These are phyloP conservation scores for Kockovaella imperatae DNA, from an alignment of 768 basidiomycete genomes.

Conservation along the genomic window DNA sequence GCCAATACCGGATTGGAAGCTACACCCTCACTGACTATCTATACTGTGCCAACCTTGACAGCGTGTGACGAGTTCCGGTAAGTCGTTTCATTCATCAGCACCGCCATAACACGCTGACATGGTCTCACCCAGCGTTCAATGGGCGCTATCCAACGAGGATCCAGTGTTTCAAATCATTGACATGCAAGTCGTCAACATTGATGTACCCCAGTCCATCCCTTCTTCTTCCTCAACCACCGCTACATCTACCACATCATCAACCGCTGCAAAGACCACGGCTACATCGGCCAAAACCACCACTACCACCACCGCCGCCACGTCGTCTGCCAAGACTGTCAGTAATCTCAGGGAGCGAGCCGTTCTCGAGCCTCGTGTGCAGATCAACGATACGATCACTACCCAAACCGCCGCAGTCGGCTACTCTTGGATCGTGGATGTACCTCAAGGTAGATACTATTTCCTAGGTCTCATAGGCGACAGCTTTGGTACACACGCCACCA, in stretches of 20 bases:
- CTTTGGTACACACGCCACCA: background rate
- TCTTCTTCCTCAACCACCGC: slow-evolving; percentile 6
- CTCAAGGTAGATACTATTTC: background rate
- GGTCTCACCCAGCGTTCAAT: slow-evolving; percentile 2
- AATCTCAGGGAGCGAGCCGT: background rate
- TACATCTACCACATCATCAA: slow-evolving; percentile 7
- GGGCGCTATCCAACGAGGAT: slow-evolving; percentile 5
- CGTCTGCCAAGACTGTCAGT: background rate
- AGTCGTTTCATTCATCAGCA: background rate
- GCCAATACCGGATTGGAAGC: too few species aligned
- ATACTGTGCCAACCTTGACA: slow-evolving; percentile 1
- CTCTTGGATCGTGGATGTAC: background rate
- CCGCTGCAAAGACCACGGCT: slow-evolving; percentile 2
- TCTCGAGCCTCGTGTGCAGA: background rate
- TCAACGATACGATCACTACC: background rate
- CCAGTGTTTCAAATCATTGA: slow-evolving; percentile 5
- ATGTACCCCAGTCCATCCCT: slow-evolving; percentile 9
- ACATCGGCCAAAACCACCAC: slow-evolving; percentile 3
- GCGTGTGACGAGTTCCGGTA: slow-evolving; percentile 7
- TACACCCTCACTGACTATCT: background rate
- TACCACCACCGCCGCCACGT: slow-evolving; percentile 1
- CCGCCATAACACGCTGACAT: background rate
- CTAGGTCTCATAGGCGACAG: background rate
- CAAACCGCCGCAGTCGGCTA: background rate
- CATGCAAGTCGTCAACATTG: slow-evolving; percentile 4